Evolutionary conservation across 352 stramenopile genomes (phyloP).

Genomic region (Phytopythium sindhum): DNA sequence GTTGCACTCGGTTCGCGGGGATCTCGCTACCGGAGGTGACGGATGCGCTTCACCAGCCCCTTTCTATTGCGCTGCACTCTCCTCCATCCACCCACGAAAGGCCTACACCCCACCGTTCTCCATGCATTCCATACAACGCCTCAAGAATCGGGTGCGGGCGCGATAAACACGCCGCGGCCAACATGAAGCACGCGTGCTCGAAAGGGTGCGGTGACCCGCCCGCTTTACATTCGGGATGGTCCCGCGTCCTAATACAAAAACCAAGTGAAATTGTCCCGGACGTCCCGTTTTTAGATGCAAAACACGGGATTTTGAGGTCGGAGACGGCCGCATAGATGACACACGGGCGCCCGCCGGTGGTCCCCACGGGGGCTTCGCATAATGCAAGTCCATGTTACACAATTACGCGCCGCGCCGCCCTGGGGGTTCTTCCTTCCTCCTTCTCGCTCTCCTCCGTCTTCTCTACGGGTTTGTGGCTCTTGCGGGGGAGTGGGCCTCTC

Average conservation of each 20-base stretch:
- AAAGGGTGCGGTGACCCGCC: not conserved
- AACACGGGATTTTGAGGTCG: not conserved
- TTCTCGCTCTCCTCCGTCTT: not conserved
- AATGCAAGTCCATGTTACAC: not conserved
- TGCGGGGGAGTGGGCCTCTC: too few species aligned
- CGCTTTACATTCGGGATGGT: not conserved
- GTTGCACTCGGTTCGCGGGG: too few species aligned
- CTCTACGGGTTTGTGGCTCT: too few species aligned
- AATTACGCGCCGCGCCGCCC: constrained; percentile 3
- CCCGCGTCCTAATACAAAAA: not conserved
- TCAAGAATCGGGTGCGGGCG: not conserved
- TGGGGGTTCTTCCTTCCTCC: not conserved
- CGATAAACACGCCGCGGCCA: constrained; percentile 4
- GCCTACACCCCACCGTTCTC: too few species aligned
- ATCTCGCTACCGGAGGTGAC: too few species aligned
- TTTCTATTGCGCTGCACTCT: too few species aligned
- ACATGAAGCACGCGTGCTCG: not conserved
- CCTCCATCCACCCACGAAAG: too few species aligned
- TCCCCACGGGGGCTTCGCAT: not conserved
- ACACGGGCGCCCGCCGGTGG: not conserved
- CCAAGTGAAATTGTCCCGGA: not conserved
- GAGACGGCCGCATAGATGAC: constrained; percentile 9
- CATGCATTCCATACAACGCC: not conserved
- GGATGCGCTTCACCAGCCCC: too few species aligned
- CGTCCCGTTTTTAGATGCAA: not conserved